These are phyloP conservation scores for Gaeumannomyces sp. DNA, from an alignment of 2,329 filamentous ascomycete genomes.

Conservation along the genomic window DNA sequence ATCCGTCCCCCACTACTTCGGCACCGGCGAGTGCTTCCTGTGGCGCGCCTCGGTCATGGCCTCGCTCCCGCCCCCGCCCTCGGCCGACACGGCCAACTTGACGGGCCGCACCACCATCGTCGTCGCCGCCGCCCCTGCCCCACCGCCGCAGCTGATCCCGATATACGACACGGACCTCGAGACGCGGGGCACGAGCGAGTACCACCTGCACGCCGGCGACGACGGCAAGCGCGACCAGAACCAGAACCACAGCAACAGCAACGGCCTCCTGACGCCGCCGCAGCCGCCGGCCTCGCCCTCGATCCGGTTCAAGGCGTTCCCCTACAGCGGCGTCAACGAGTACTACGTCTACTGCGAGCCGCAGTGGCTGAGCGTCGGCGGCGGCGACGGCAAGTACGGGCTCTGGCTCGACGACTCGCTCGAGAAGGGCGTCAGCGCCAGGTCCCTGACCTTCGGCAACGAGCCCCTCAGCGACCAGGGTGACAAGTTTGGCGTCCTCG, in stretches of 20 bases:
- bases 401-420: conserved; percentile 87
- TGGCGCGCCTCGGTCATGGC: conserved; percentile 70
- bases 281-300: conserved; percentile 56
- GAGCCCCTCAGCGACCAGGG: conserved; percentile 90
- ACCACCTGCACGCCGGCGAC: conserved; percentile 8
- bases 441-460: conserved; percentile 90
- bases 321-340: conserved; percentile 92
- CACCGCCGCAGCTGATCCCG: conserved; percentile 10
- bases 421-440: conserved; percentile 74
- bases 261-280: conserved; percentile 16
- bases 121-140: conserved; percentile 18
- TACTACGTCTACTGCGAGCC: conserved; percentile 93
- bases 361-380: conserved; percentile 78
- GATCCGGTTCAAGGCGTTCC: conserved; percentile 94
- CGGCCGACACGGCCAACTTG: conserved; percentile 43
- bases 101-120: conserved; percentile 36
- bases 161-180: conserved; percentile 11
- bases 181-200: conserved; percentile 6
- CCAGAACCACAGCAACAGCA: conserved; percentile 2
- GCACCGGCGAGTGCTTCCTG: conserved; percentile 92
- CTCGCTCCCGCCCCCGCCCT: conserved; percentile 63
- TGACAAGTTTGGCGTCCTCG: conserved; percentile 82
- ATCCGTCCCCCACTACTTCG: conserved; percentile 82
- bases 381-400: conserved; percentile 83
- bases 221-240: conserved; percentile 1